A percentile compares a stretch with the other conserved stretches of the same genome.
phyloP scores from a whole-genome alignment of 1,139 yeast species.

The Eremothecium coryli region DNA sequence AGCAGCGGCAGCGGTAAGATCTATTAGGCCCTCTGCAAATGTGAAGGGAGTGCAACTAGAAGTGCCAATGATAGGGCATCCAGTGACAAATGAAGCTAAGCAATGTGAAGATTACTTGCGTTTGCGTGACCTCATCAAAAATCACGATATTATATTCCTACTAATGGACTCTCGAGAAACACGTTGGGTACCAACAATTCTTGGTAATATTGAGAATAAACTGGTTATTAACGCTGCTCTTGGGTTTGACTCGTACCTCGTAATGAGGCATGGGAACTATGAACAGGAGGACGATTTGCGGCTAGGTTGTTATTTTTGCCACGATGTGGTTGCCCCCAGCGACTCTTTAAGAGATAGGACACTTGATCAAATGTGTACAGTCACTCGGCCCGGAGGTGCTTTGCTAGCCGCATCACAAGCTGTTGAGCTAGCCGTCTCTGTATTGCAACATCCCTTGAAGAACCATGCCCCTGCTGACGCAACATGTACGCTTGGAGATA shows the following conservation, averaged over 20 bases:
- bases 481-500: conserved; percentile 48
- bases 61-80: conserved; percentile 96
- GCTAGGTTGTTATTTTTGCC: conserved; percentile 90
- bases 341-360: conserved; percentile 81
- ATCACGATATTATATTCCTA: conserved; percentile 68
- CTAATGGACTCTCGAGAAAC: conserved; percentile 93
- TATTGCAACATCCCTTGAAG: conserved; percentile 56
- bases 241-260: conserved; percentile 88
- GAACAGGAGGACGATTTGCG: conserved; percentile 29
- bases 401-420: conserved; percentile 79
- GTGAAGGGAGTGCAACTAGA: conserved; percentile 55
- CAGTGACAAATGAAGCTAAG: conserved; percentile 45
- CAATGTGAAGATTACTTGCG: conserved; percentile 45
- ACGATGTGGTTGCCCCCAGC: conserved; percentile 88
- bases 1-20: conserved; percentile 66
- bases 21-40: conserved; percentile 69
- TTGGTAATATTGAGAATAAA: conserved; percentile 59
- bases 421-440: conserved; percentile 69
- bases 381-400: conserved; percentile 94
- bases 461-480: conserved; percentile 39
- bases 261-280: conserved; percentile 76
- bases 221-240: conserved; percentile 83
- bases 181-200: conserved; percentile 88
- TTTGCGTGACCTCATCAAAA: conserved; percentile 45
- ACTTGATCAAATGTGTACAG: conserved; percentile 96